Conservation (phyloP, 2,329 filamentous ascomycete species). For the Chalaropsis thielavioides region DNA sequence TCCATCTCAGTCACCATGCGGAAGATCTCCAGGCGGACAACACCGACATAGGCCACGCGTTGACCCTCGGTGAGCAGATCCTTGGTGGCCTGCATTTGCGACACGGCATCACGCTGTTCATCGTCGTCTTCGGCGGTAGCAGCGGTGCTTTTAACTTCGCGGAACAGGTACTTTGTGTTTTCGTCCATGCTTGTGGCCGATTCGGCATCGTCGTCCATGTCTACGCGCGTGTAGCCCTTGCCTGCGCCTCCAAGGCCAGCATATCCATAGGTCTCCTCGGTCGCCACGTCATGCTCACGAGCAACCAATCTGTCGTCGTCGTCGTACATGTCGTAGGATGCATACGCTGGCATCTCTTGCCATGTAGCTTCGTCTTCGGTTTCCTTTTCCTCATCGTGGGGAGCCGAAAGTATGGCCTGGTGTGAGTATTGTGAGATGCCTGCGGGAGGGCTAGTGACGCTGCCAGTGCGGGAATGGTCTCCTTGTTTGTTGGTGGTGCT, state of each 20-base stretch:
- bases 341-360: slow-evolving; percentile 91
- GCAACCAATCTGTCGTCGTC: slow-evolving; percentile 82
- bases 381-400: slow-evolving; percentile 35
- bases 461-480: slow-evolving; percentile 28
- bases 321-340: slow-evolving; percentile 88
- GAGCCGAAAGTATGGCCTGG: slow-evolving; percentile 46
- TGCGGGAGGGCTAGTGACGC: slow-evolving; percentile 26
- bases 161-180: slow-evolving; percentile 91
- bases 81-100: slow-evolving; percentile 92
- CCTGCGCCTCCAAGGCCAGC: slow-evolving; percentile 72
- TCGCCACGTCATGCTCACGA: slow-evolving; percentile 58
- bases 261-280: slow-evolving; percentile 54
- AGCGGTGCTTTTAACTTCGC: slow-evolving; percentile 46
- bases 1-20: slow-evolving; percentile 60
- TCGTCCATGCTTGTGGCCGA: slow-evolving; percentile 95
- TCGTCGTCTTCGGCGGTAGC: slow-evolving; percentile 57
- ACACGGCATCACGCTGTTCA: slow-evolving; percentile 68
- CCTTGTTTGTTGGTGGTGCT: slow-evolving; percentile 12
- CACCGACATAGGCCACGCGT: slow-evolving; percentile 86
- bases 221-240: slow-evolving; percentile 89
- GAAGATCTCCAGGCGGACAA: slow-evolving; percentile 68
- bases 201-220: slow-evolving; percentile 85
- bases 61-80: slow-evolving; percentile 90
- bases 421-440: slow-evolving; percentile 78
- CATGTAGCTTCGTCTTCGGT: slow-evolving; percentile 55